phyloP scores from a whole-genome alignment of 371 early-diverging fungal genomes.

The Mortierella sp. region DNA sequence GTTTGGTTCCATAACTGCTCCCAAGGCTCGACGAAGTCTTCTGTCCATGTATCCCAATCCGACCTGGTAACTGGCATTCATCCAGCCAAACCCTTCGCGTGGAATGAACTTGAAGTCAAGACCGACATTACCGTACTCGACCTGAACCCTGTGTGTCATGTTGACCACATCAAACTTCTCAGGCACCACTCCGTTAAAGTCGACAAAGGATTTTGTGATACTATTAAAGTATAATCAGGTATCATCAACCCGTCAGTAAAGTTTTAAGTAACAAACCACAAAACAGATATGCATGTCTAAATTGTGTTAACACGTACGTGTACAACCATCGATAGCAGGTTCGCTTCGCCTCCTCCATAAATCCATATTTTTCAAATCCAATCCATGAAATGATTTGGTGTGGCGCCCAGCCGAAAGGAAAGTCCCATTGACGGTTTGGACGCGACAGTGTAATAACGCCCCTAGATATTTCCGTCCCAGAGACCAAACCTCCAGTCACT shows the following conservation, averaged over 20 bases:
- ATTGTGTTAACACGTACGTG: constrained; percentile 67
- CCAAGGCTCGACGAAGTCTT: constrained; percentile 84
- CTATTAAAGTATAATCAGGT: constrained; percentile 28
- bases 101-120: constrained; percentile 95
- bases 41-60: constrained; percentile 82
- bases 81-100: constrained; percentile 98
- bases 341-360: constrained; percentile 79
- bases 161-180: constrained; percentile 97
- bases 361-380: constrained; percentile 90
- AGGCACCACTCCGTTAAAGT: constrained; percentile 97
- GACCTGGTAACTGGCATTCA: constrained; percentile 94
- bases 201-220: constrained; percentile 94
- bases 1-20: constrained; percentile 85
- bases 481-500: constrained; percentile 62
- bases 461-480: constrained; percentile 37
- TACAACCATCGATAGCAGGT: constrained; percentile 96
- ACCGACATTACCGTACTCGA: constrained; percentile 97
- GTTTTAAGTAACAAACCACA: neutral
- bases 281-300: neutral
- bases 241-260: neutral
- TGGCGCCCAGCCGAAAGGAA: constrained; percentile 97
- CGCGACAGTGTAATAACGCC: constrained; percentile 68
- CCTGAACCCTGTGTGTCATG: constrained; percentile 91
- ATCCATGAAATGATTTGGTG: constrained; percentile 98
- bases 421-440: constrained; percentile 98